Conservation (phyloP, 2,329 filamentous ascomycete species). For the Aureobasidium mangrovei region DNA sequence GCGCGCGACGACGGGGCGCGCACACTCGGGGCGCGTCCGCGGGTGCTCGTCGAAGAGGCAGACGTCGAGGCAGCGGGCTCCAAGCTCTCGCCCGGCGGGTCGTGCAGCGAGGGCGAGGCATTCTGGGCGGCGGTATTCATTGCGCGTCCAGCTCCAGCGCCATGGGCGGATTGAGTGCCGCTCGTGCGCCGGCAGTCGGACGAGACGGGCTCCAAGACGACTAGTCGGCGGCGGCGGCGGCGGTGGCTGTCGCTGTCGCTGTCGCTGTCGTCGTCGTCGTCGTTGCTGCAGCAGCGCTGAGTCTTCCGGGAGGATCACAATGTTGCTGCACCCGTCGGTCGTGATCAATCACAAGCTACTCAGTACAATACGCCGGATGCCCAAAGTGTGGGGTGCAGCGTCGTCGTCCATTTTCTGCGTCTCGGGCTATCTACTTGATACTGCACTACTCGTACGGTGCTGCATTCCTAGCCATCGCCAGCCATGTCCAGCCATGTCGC, state of each 20-base stretch:
- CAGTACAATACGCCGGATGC: not conserved
- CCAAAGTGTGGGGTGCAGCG: slow-evolving; percentile 1
- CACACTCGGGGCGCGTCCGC: slow-evolving; percentile 38
- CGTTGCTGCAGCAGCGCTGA: not conserved
- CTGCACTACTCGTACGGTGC: too few relatives aligned
- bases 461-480: too few relatives aligned
- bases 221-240: not conserved
- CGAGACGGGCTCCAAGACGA: too few relatives aligned
- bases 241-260: not conserved
- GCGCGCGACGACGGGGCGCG: slow-evolving; percentile 31
- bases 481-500: too few relatives aligned
- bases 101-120: slow-evolving; percentile 4
- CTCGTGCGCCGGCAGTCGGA: slow-evolving; percentile 6
- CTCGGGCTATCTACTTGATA: too few relatives aligned
- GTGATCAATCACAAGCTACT: too few relatives aligned
- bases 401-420: too few relatives aligned
- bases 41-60: slow-evolving; percentile 30
- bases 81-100: not conserved
- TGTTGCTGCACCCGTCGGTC: too few relatives aligned
- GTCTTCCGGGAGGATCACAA: too few relatives aligned
- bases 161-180: slow-evolving; percentile 10
- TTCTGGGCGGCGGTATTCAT: slow-evolving; percentile 8
- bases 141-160: slow-evolving; percentile 11
- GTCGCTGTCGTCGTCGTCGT: not conserved
- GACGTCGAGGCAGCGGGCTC: not conserved